A percentile compares a stretch with the other conserved stretches of the same genome.
Evolutionary conservation across 352 stramenopile genomes (phyloP).

Genomic region (Pythium rhizo-oryzae): DNA sequence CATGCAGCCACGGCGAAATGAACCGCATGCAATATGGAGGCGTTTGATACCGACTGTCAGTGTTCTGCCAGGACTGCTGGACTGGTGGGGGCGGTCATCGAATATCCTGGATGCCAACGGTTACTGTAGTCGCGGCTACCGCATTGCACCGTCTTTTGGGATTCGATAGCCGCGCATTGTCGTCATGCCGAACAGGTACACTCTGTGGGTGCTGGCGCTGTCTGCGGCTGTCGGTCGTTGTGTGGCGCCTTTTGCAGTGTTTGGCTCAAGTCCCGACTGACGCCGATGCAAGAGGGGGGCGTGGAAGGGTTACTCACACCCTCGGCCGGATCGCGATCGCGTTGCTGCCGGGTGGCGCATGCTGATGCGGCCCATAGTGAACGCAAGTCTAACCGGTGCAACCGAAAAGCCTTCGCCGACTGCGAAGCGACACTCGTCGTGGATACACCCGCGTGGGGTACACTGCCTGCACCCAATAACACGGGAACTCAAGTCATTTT

Average conservation of each 20-base stretch:
- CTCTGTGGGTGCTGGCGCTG: neutral
- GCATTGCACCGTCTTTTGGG: neutral
- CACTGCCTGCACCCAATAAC: neutral
- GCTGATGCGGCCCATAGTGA: neutral
- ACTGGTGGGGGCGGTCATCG: no score
- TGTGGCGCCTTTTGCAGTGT: neutral
- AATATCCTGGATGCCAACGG: neutral
- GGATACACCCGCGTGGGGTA: neutral
- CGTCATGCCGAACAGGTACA: slow-evolving; percentile 3
- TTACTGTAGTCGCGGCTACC: neutral
- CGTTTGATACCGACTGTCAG: no score
- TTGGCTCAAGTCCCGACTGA: neutral
- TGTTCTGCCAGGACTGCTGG: neutral
- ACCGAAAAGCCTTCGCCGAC: neutral
- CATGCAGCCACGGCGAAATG: neutral
- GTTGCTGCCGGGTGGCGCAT: slow-evolving; percentile 9
- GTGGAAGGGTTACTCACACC: neutral
- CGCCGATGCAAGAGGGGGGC: slow-evolving; percentile 7
- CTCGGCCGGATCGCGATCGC: neutral
- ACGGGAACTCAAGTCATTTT: neutral
- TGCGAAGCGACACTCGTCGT: neutral
- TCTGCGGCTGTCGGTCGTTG: neutral
- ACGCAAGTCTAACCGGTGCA: neutral
- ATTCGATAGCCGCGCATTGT: neutral
- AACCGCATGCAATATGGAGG: no score